Evolutionary conservation across 371 early-diverging fungal species (phyloP).

Genomic region (Circinella minor): DNA sequence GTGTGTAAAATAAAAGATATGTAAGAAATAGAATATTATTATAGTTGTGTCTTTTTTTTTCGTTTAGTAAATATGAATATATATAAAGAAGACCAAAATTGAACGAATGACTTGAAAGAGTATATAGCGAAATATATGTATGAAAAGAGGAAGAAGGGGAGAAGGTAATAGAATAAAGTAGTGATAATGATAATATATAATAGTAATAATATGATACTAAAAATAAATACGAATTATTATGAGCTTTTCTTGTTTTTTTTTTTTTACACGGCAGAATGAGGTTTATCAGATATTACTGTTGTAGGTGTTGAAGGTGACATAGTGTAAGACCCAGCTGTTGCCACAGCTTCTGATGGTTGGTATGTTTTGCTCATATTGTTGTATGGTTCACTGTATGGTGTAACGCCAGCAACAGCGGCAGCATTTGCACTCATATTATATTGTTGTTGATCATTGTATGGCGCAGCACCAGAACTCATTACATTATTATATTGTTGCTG

Average conservation of each 20-base stretch:
- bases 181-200: background rate
- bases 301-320: background rate
- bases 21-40: too few relatives aligned
- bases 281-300: background rate
- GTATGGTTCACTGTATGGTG: background rate
- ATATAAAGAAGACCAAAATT: too few relatives aligned
- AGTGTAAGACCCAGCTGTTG: background rate
- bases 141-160: too few relatives aligned
- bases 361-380: background rate
- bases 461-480: too few relatives aligned
- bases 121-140: too few relatives aligned
- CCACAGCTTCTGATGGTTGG: background rate
- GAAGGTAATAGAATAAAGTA: too few relatives aligned
- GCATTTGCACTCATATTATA: background rate
- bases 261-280: background rate
- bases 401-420: background rate
- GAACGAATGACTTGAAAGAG: too few relatives aligned
- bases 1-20: too few relatives aligned
- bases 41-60: too few relatives aligned
- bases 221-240: background rate
- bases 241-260: background rate
- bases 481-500: too few relatives aligned
- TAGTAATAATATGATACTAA: background rate
- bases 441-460: slow-evolving; percentile 2
- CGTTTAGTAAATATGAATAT: too few relatives aligned